Conservation (phyloP, 202 grass and related monocot species). For the Miscanthus sacchariflorus region DNA sequence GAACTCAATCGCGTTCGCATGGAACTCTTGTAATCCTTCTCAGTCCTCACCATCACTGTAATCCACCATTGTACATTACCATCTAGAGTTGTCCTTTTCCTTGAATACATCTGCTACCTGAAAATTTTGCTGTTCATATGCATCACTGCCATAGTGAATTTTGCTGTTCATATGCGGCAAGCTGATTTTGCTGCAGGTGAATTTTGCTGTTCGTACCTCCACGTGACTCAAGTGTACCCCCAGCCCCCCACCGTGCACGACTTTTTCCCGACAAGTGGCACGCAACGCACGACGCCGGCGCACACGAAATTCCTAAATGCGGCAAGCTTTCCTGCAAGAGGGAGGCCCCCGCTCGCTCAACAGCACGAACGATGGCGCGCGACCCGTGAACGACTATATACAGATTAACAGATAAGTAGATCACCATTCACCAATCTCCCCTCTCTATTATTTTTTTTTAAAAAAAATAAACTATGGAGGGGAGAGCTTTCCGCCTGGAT, state of each 20-base stretch:
- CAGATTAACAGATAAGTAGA: too few species aligned
- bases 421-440: too few species aligned
- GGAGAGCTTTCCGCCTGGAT: too few species aligned
- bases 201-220: neutral
- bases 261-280: constrained; percentile 1
- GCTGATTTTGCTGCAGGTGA: too few species aligned
- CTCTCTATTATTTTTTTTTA: too few species aligned
- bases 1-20: constrained; percentile 8
- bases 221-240: neutral
- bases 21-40: constrained; percentile 9
- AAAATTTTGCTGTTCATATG: neutral
- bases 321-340: neutral
- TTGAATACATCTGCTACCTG: neutral
- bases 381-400: too few species aligned
- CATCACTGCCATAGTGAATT: neutral
- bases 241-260: neutral
- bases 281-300: neutral
- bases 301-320: neutral
- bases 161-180: too few species aligned
- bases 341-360: too few species aligned
- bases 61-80: constrained; percentile 36
- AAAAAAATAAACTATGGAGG: too few species aligned
- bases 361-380: too few species aligned
- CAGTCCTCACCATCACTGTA: neutral
- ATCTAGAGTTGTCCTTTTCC: neutral